Conservation (phyloP, 306 rosid species). For the Trifolium pratense region DNA sequence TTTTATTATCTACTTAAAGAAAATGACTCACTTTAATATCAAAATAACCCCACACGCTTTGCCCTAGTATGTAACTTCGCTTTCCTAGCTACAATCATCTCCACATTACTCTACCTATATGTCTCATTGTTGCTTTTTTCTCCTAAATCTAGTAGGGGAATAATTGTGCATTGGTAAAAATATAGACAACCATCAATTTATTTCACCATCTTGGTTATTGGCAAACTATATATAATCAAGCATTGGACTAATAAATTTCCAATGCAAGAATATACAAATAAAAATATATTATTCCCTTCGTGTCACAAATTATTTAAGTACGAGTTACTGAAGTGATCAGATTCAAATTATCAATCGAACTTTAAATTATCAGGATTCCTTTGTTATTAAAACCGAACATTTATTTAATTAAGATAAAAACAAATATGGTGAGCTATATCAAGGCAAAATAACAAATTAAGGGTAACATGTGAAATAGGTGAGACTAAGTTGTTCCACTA, state of each 20-base stretch:
- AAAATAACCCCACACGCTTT: constrained; percentile 49
- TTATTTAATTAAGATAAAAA: too few relatives aligned
- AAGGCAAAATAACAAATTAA: constrained; percentile 33
- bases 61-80: constrained; percentile 44
- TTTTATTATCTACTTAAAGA: constrained; percentile 27
- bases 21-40: constrained; percentile 35
- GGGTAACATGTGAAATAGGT: constrained; percentile 57
- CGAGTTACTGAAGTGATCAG: background rate
- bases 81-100: constrained; percentile 45
- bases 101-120: constrained; percentile 30
- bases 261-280: background rate
- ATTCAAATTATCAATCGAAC: too few relatives aligned
- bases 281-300: background rate
- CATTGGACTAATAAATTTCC: background rate
- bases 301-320: background rate
- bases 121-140: constrained; percentile 28
- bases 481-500: constrained; percentile 56
- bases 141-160: constrained; percentile 33
- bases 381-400: too few relatives aligned
- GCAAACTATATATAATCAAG: background rate
- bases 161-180: constrained; percentile 19
- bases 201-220: constrained; percentile 24
- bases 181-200: constrained; percentile 34
- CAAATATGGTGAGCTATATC: constrained; percentile 26
- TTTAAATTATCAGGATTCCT: too few relatives aligned